phyloP scores from a whole-genome alignment of 352 stramenopile genomes.

The Globisporangium abappressorium region DNA sequence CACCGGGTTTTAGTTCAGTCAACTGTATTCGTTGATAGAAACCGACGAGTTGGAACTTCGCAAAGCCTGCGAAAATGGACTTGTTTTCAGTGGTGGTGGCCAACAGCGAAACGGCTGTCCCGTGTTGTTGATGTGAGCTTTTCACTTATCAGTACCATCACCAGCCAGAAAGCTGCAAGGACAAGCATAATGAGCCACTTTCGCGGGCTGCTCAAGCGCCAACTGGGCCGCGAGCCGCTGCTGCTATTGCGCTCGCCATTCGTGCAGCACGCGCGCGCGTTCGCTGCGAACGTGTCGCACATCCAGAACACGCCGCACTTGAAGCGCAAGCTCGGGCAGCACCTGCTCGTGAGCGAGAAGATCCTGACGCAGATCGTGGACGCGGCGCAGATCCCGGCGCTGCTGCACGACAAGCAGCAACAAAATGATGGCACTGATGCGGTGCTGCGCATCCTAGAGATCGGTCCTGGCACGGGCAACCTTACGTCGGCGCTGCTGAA shows the following conservation, averaged over 20 bases:
- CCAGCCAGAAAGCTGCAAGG: neutral
- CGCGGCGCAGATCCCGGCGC: constrained; percentile 41
- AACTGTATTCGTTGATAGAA: too few species aligned
- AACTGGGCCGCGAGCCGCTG: neutral
- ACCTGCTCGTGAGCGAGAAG: constrained; percentile 66
- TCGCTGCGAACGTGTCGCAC: constrained; percentile 32
- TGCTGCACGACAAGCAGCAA: constrained; percentile 23
- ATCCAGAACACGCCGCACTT: constrained; percentile 61
- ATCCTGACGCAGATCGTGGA: constrained; percentile 67
- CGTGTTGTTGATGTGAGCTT: neutral
- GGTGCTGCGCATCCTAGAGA: constrained; percentile 68
- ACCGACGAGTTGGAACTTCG: too few species aligned
- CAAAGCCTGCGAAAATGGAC: too few species aligned
- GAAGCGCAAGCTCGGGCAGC: constrained; percentile 82
- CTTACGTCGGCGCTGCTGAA: constrained; percentile 76
- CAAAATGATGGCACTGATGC: neutral
- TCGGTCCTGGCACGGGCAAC: constrained; percentile 83
- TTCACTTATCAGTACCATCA: neutral
- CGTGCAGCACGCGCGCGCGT: neutral
- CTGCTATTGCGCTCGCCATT: neutral
- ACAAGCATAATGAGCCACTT: constrained; percentile 4
- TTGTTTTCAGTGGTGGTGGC: constrained; percentile 7
- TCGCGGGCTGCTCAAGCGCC: neutral
- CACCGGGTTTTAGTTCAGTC: too few species aligned
- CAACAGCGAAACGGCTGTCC: neutral